Evolutionary conservation across 805 yeast genomes (phyloP), one percentile per base, ranked within the genome.

Genomic region (Wickerhamiella australiensis): DNA sequence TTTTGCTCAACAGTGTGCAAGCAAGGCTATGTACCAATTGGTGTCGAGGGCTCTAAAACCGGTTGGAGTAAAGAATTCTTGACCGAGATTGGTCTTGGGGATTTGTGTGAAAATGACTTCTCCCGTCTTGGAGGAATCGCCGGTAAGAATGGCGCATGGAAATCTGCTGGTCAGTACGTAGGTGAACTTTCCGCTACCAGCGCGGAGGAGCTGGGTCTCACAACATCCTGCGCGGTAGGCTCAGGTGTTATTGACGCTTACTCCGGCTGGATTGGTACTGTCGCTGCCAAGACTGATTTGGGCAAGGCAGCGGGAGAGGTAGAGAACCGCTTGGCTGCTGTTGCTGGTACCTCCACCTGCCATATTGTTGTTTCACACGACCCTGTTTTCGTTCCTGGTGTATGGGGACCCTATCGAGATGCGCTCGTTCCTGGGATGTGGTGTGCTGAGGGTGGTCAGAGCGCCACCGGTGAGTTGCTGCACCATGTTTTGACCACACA

Each of bases 391-490:
- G 97, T 90, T 8, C 78, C 85, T 41, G 98, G 98, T 53, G 96
- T 92, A 29, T 92, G 98, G 98, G 98, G 98, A 12, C 98, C 98
- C 2, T 92, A 92, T 67, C 75, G 87, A 60, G 95, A 88, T 65
- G 95, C 85, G 4, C 74, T 90, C 71, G 83, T 94, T n/a, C 82
- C 83, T 25, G 86, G 80, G 5, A 81, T 72, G 60, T 92, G 97
- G 97, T 73, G 88, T 55, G 95, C 97, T 12, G 98, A 92, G 68
- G 98, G 98, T 62, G 98, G 98, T n/a, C 98, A 92, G 66, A 82
- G 94, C 13, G 84, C 95, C 63, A 92, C 98, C 1, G 98, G 98
- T 57, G 96, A 94, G 26, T 74, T 92, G 36, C 73, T 92, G 55
- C 90, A 92, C 1, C 94, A 85, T 65, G 90, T 90, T 13, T 66